Evolutionary conservation across 306 rosid genomes (phyloP), one percentile per base, ranked within the genome.

Genomic region (Vigna reflexopilosa): DNA sequence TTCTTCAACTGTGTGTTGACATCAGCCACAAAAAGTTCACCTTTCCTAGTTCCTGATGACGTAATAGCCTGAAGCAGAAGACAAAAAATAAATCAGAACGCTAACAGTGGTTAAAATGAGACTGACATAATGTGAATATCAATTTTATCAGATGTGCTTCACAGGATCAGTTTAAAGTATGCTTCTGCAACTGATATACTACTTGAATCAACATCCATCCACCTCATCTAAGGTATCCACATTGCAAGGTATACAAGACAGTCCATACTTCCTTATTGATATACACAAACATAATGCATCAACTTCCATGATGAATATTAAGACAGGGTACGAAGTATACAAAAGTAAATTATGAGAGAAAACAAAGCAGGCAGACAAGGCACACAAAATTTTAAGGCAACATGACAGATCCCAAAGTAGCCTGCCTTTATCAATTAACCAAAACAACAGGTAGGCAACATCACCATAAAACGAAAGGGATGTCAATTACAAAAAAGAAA

Each of bases 1-100:
- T 81, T 90, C 91, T 89, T 89, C 88, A 95, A 76, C 77, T 95
- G 93, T 50, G 98, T 92, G 38, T 84, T 95, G 61, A 95, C 91
- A 86, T 95, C 98, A 73, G 89, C 98, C 58, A 92, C 28, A 80
- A 92, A 85, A 61, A 85, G 77, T 24, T 92, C 98, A 70, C 98
- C 98, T 75, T 89, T 95, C 87, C 84, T 92, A 11, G 90, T 89
- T 59, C 96, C 98, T 4, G 98, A 78, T 17, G 98, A 86, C 8
- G 97, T 95, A 64, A 95, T 95, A 67, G 89, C 96, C 98, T 95
- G 86, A 63, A 77, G 11, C 64, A 49, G 79, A 15, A 72, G 77
- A 78, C 22, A 85, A 17, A 52, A 75, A 70, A 30, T n/a, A 15
- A 61, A n/a, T 51, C 73, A 72, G 30, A 24, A 40, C 49, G 28